Percentiles rank a stretch among this genome's conserved stretches.
These are phyloP conservation scores for Garcia nutans DNA, from an alignment of 345 rosid genomes.

Conservation along the genomic window DNA sequence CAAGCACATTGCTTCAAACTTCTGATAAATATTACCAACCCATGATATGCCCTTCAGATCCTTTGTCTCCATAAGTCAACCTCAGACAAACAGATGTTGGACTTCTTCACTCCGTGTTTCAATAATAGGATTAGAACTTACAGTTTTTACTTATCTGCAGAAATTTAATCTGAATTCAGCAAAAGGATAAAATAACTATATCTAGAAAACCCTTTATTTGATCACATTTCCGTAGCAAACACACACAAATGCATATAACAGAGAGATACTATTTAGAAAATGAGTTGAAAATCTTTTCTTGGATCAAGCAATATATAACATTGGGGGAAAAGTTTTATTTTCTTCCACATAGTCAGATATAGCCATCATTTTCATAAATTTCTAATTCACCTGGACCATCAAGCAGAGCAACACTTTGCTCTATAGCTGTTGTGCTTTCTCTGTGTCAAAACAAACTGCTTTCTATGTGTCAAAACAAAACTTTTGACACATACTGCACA, in stretches of 20 bases:
- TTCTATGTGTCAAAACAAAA: neutral
- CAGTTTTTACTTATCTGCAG: constrained; percentile 14
- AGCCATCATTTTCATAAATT: neutral
- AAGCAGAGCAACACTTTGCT: neutral
- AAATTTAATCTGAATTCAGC: constrained; percentile 12
- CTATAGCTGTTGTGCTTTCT: neutral
- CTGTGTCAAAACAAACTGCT: neutral
- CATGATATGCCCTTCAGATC: constrained; percentile 64
- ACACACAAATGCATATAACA: neutral
- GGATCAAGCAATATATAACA: neutral
- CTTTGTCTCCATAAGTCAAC: constrained; percentile 37
- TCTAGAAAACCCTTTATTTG: too few species aligned
- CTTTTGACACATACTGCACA: neutral
- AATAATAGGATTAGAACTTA: neutral
- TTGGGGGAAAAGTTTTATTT: neutral
- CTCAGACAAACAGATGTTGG: constrained; percentile 10
- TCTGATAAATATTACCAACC: constrained; percentile 74
- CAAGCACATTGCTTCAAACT: constrained; percentile 86
- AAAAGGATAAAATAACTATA: neutral
- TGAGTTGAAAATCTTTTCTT: neutral
- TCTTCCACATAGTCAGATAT: neutral
- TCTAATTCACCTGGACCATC: constrained; percentile 2
- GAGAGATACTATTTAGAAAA: neutral
- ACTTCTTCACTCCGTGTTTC: constrained; percentile 4
- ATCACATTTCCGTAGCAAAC: too few species aligned